Evolutionary conservation across 306 rosid species (phyloP), one percentile per base, ranked within the genome.

Genomic region (Acacia confusa): DNA sequence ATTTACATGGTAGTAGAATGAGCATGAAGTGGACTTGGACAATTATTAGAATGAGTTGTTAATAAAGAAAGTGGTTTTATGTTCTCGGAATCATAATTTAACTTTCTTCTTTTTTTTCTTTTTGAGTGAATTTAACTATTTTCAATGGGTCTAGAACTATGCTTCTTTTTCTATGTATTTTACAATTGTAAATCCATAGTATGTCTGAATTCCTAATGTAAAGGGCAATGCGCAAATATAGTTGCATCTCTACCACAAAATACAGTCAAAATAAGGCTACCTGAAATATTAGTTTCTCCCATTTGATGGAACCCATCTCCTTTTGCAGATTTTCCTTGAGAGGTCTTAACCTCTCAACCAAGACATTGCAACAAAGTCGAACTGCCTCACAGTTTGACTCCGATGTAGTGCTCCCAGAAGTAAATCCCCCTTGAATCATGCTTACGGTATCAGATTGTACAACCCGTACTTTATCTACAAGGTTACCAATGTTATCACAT

Each of bases 361-460:
- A 87, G 78, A 84, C 68, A 77, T 93, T 69, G 85, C 98, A 93
- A 77, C 95, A 83, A 72, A 93, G 86, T 79, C 92, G 85, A 41
- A 93, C 96, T 36, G 98, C 97, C 86, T 88, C 96, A 28, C 99
- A 93, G 87, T 97, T 90, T 69, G 98, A 75, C 87, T 95, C 99
- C 7, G 99, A 95, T 76, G 99, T 93, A 32, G 99, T 95, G 84
- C 99, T 95, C 79, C 97, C 98, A 68, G 90, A 80, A 61, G 99
- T 93, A 76, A 83, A 87, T 7, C 99, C 98, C 52, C 98, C 99
- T 89, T 95, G 99, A 82, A 88, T 89, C 87, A 95, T 69, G 85
- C 94, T 88, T 85, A 95, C 64, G 19, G 89, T 84, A 85, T 93
- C 99, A 16, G 98, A 82, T 81, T 93, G 99, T 76, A 93, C 80